Conservation (phyloP, 768 basidiomycete genomes). For the Polyporus arcularius region DNA sequence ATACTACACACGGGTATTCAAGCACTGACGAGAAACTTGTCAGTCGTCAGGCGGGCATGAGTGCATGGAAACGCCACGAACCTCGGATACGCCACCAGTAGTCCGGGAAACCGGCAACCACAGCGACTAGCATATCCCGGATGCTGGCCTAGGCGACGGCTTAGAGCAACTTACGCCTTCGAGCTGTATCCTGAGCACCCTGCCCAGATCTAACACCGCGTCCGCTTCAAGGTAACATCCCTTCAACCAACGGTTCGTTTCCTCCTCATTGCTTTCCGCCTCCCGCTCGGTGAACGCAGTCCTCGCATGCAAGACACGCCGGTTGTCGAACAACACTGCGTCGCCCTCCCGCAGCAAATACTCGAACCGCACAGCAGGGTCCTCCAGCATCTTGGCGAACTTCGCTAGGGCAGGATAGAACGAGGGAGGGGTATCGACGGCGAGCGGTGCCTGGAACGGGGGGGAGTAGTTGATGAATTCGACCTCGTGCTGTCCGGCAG, state of each 20-base stretch:
- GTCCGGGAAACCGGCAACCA: too few species aligned
- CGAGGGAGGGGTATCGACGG: conserved; percentile 47
- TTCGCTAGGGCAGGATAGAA: conserved; percentile 64
- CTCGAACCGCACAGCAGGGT: conserved; percentile 50
- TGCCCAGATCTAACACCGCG: conserved; percentile 57
- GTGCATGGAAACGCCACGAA: too few species aligned
- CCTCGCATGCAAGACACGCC: conserved; percentile 85
- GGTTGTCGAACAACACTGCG: conserved; percentile 89
- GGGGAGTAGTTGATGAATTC: conserved; percentile 88
- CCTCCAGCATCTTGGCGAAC: conserved; percentile 63
- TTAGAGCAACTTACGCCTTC: not conserved
- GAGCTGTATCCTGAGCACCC: conserved; percentile 43
- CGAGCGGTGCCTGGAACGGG: conserved; percentile 88
- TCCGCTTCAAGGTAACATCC: conserved; percentile 82
- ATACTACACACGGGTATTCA: too few species aligned
- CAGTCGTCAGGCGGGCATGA: too few species aligned
- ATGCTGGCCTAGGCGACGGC: too few species aligned
- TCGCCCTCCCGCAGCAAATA: conserved; percentile 82
- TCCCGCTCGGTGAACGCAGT: conserved; percentile 64
- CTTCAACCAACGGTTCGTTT: conserved; percentile 83
- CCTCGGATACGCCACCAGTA: too few species aligned
- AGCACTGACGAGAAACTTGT: too few species aligned
- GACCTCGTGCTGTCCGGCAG: conserved; percentile 34
- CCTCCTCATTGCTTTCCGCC: conserved; percentile 38
- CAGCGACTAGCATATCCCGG: too few species aligned